These are phyloP conservation scores for Diaporthe velutina DNA, from an alignment of 2,329 filamentous ascomycete species.

Conservation along the genomic window DNA sequence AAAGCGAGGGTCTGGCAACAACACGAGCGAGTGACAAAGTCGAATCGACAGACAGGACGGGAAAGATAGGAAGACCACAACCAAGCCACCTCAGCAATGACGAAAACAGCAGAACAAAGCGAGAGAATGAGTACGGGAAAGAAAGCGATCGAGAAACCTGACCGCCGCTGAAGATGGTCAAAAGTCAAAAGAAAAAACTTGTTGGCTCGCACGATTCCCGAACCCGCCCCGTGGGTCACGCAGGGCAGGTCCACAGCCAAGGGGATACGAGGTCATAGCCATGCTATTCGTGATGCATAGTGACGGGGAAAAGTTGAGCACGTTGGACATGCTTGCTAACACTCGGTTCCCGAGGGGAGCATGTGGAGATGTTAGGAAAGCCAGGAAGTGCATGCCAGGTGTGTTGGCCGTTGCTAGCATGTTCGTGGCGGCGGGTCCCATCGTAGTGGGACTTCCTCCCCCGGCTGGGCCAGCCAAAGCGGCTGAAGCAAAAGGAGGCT, in stretches of 20 bases:
- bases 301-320: slow-evolving; percentile 10
- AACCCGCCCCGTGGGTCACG: slow-evolving; percentile 23
- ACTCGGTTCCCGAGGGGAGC: background rate
- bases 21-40: slow-evolving; percentile 37
- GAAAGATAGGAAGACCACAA: slow-evolving; percentile 39
- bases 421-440: slow-evolving; percentile 23
- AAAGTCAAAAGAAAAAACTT: slow-evolving; percentile 29
- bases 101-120: slow-evolving; percentile 9
- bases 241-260: slow-evolving; percentile 24
- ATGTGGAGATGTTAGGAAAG: slow-evolving; percentile 19
- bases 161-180: slow-evolving; percentile 21
- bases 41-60: slow-evolving; percentile 27
- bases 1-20: slow-evolving; percentile 33
- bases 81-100: slow-evolving; percentile 23
- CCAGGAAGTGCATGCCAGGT: slow-evolving; percentile 21
- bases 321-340: slow-evolving; percentile 4
- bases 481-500: slow-evolving; percentile 28
- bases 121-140: slow-evolving; percentile 17
- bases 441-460: slow-evolving; percentile 16
- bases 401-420: slow-evolving; percentile 30
- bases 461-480: slow-evolving; percentile 24
- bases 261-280: slow-evolving; percentile 34
- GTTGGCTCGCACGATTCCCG: slow-evolving; percentile 15
- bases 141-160: slow-evolving; percentile 16
- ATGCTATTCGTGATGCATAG: slow-evolving; percentile 30